These are phyloP conservation scores for Gilbertella persicaria DNA, from an alignment of 371 early-diverging fungal genomes.

Conservation along the genomic window DNA sequence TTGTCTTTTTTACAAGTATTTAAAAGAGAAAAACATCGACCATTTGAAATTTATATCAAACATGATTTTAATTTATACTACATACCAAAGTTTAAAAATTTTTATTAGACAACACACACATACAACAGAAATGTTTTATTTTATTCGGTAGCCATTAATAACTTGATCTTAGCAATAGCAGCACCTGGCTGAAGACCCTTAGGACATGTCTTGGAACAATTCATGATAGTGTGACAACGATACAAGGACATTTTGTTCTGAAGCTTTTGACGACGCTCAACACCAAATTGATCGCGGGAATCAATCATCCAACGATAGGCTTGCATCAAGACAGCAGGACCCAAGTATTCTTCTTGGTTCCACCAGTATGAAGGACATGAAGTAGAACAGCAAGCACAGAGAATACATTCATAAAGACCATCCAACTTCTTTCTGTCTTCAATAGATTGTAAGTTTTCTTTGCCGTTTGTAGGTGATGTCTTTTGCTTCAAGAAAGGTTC, in stretches of 20 bases:
- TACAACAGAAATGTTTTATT: background rate
- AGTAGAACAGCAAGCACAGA: slow-evolving; percentile 97
- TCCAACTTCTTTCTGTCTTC: slow-evolving; percentile 96
- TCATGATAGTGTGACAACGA: slow-evolving; percentile 99
- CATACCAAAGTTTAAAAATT: background rate
- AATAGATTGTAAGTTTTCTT: slow-evolving; percentile 90
- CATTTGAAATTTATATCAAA: background rate
- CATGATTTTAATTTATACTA: slow-evolving; percentile 8
- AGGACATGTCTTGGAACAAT: slow-evolving; percentile 96
- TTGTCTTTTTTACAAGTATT: too few relatives aligned
- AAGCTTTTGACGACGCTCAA: slow-evolving; percentile 84
- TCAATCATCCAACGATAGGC: slow-evolving; percentile 98
- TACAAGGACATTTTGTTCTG: slow-evolving; percentile 96
- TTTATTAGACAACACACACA: slow-evolving; percentile 5
- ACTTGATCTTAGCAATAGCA: slow-evolving; percentile 97
- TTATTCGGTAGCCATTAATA: slow-evolving; percentile 86
- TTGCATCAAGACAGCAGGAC: slow-evolving; percentile 96
- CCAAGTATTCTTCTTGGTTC: slow-evolving; percentile 93
- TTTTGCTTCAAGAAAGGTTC: slow-evolving; percentile 94
- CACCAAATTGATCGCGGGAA: slow-evolving; percentile 90
- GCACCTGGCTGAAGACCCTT: slow-evolving; percentile 96
- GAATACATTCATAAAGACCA: slow-evolving; percentile 97
- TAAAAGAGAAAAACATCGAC: background rate
- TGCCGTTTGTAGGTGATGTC: slow-evolving; percentile 63
- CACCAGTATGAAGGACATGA: slow-evolving; percentile 98